Conservation (phyloP, 441 rosid genomes). For the Pelargonium cotyledonis region DNA sequence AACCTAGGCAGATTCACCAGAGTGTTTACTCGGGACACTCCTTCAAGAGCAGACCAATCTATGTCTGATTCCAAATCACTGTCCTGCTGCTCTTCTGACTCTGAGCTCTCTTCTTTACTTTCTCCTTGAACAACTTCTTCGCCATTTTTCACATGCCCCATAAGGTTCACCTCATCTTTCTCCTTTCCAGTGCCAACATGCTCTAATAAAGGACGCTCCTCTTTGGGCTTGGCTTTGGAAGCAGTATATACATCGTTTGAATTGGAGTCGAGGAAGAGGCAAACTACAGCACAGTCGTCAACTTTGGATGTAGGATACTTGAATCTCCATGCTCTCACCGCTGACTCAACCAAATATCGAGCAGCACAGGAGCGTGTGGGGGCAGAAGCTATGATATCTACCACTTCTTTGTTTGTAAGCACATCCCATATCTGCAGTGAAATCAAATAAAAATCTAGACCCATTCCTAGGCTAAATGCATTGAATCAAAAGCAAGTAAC, state of each 20-base stretch:
- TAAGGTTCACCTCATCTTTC: conserved; percentile 25
- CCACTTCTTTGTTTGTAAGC: conserved; percentile 79
- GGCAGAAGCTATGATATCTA: conserved; percentile 68
- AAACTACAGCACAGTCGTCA: conserved; percentile 91
- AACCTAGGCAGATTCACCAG: conserved; percentile 77
- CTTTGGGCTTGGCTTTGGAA: conserved; percentile 40
- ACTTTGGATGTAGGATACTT: conserved; percentile 89
- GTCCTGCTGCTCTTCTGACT: conserved; percentile 32
- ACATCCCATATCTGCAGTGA: conserved; percentile 80
- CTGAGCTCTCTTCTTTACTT: conserved; percentile 36
- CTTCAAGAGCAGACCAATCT: conserved; percentile 91
- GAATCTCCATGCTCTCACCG: conserved; percentile 74
- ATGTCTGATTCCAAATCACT: conserved; percentile 33
- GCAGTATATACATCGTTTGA: conserved; percentile 37
- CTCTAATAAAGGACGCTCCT: conserved; percentile 25
- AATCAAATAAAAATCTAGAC: neutral
- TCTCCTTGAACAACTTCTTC: conserved; percentile 36
- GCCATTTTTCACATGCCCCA: conserved; percentile 34
- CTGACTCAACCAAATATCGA: conserved; percentile 74
- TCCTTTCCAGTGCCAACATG: conserved; percentile 24
- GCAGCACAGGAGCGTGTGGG: conserved; percentile 64
- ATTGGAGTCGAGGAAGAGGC: conserved; percentile 65
- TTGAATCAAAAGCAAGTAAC: conserved; percentile 8
- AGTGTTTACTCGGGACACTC: conserved; percentile 86
- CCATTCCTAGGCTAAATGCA: neutral